Conservation (phyloP, 768 basidiomycete genomes). For the Fomitopsis pulvina region DNA sequence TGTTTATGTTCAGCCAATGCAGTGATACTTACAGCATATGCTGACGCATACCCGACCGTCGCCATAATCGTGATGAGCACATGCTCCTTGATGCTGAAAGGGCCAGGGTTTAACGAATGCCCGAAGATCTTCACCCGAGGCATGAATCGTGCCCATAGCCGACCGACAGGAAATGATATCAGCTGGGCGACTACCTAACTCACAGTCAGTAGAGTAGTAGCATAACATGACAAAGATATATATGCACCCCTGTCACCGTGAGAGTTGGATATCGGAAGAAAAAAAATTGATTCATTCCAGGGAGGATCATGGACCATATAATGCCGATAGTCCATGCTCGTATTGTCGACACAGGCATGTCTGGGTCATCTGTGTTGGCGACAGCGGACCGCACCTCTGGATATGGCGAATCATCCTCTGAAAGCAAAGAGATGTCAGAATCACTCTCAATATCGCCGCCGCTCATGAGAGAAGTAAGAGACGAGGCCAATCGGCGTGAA, state of each 20-base stretch:
- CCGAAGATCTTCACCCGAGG: constrained; percentile 51
- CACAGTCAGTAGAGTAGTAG: constrained; percentile 4
- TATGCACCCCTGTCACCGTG: constrained; percentile 20
- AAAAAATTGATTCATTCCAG: constrained; percentile 77
- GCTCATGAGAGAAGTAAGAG: no score
- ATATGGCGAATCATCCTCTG: constrained; percentile 46
- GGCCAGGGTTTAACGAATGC: constrained; percentile 53
- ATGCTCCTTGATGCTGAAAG: constrained; percentile 72
- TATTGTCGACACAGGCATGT: constrained; percentile 30
- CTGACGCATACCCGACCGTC: constrained; percentile 25
- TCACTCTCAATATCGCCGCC: background rate
- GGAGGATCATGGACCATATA: constrained; percentile 49
- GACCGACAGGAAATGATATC: constrained; percentile 59
- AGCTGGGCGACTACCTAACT: constrained; percentile 56
- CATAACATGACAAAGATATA: background rate
- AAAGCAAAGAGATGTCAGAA: background rate
- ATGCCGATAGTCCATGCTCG: constrained; percentile 33
- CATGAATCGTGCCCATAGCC: constrained; percentile 47
- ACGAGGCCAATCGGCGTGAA: no score
- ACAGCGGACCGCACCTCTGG: constrained; percentile 48
- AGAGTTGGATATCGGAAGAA: constrained; percentile 59
- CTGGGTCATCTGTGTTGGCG: constrained; percentile 40
- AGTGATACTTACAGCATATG: constrained; percentile 23
- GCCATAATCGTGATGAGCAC: constrained; percentile 43
- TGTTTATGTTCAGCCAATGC: background rate